phyloP scores from a whole-genome alignment of 148 eudicot species.

The Spergularia marina region DNA sequence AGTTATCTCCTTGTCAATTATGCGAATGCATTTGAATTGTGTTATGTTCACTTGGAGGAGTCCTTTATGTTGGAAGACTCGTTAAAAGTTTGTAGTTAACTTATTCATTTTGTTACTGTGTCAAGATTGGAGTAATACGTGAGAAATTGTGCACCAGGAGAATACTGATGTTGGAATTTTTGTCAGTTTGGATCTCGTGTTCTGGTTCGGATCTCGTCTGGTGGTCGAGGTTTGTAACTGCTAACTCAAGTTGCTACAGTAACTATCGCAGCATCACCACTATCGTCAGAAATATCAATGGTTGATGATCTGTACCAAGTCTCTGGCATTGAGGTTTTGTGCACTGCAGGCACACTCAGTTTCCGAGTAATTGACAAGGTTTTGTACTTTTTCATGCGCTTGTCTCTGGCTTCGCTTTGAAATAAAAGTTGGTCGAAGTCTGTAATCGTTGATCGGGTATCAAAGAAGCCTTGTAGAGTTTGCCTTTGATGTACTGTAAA shows the following conservation, averaged over 20 bases:
- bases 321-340: background rate
- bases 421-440: too few relatives aligned
- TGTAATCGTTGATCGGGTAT: too few relatives aligned
- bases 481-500: too few relatives aligned
- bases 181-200: background rate
- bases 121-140: too few relatives aligned
- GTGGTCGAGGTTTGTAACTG: background rate
- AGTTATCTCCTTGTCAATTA: background rate
- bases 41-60: background rate
- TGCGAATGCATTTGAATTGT: background rate
- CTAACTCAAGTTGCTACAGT: background rate
- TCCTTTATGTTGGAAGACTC: background rate
- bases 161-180: too few relatives aligned
- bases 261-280: background rate
- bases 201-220: background rate
- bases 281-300: background rate
- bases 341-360: background rate
- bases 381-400: too few relatives aligned
- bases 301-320: background rate
- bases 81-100: background rate
- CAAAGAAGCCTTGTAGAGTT: too few relatives aligned
- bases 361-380: background rate
- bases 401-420: too few relatives aligned
- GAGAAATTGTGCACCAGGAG: too few relatives aligned
- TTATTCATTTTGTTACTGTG: background rate